Percentiles rank a stretch among this genome's conserved stretches.
Conservation (phyloP, 352 stramenopile species). For the Globisporangium nodosum region DNA sequence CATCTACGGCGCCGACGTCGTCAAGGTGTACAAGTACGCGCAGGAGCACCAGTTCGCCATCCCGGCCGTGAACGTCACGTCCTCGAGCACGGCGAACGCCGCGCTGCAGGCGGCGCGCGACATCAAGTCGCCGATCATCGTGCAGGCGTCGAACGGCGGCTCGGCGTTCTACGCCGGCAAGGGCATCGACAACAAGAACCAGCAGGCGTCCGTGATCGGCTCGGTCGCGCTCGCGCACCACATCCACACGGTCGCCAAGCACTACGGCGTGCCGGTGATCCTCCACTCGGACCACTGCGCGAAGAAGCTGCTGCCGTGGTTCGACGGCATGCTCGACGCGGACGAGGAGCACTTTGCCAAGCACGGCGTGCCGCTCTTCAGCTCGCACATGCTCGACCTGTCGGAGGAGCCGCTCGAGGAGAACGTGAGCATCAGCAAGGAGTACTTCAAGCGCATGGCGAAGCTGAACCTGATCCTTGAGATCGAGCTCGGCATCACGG, state of each 20-base stretch:
- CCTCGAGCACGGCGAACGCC: conserved; percentile 94
- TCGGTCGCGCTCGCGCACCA: conserved; percentile 92
- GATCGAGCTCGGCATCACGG: conserved; percentile 98
- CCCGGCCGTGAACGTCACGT: conserved; percentile 97
- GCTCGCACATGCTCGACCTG: conserved; percentile 98
- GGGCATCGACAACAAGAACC: conserved; percentile 93
- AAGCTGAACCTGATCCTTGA: conserved; percentile 96
- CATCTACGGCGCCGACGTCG: conserved; percentile 83
- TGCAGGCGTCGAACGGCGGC: conserved; percentile 98
- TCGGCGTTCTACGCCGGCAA: conserved; percentile 97
- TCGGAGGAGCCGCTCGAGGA: conserved; percentile 97
- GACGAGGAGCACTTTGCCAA: conserved; percentile 95
- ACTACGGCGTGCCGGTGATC: conserved; percentile 96
- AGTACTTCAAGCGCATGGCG: conserved; percentile 97
- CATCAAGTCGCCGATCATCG: conserved; percentile 97
- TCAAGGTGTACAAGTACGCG: conserved; percentile 91
- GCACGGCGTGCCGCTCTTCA: conserved; percentile 95
- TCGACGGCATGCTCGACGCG: conserved; percentile 94
- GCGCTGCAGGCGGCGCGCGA: conserved; percentile 95
- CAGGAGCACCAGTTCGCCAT: conserved; percentile 96
- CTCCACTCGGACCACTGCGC: conserved; percentile 99
- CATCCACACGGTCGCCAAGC: conserved; percentile 94
- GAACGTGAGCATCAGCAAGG: conserved; percentile 97
- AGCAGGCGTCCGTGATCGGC: conserved; percentile 76
- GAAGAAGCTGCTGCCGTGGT: conserved; percentile 98